Conservation (phyloP, 768 basidiomycete genomes). For the Daedaleopsis nitida region DNA sequence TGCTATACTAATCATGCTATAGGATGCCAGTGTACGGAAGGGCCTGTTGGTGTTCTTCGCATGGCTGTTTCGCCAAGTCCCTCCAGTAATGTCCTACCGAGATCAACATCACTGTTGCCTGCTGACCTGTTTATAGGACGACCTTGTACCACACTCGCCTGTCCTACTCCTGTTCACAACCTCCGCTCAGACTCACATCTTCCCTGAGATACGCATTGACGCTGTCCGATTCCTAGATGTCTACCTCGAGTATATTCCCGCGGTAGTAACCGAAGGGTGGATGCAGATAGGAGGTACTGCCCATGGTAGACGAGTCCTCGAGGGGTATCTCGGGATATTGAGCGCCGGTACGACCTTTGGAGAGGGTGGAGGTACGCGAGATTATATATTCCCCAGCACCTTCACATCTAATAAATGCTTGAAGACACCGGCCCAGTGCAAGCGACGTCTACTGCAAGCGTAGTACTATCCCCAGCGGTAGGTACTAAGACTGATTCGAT, state of each 20-base stretch:
- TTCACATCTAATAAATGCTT: neutral
- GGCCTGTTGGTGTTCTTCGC: conserved; percentile 63
- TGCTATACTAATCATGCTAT: conserved; percentile 9
- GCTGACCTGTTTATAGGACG: conserved; percentile 46
- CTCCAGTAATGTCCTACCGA: conserved; percentile 44
- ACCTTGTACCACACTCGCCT: conserved; percentile 73
- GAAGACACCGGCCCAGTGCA: conserved; percentile 34
- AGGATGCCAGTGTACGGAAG: conserved; percentile 85
- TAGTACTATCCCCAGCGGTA: conserved; percentile 66
- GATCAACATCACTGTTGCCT: neutral
- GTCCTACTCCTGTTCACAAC: conserved; percentile 81
- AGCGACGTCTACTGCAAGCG: conserved; percentile 64
- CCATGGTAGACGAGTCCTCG: conserved; percentile 66
- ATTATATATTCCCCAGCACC: neutral
- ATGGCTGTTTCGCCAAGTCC: conserved; percentile 72
- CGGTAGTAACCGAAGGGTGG: conserved; percentile 70
- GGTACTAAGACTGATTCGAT: conserved; percentile 23
- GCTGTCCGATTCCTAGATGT: conserved; percentile 80
- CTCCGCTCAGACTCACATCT: conserved; percentile 92
- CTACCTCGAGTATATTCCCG: conserved; percentile 70
- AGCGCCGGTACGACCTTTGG: conserved; percentile 67
- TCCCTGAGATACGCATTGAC: conserved; percentile 92
- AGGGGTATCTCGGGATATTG: conserved; percentile 81
- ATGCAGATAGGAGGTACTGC: conserved; percentile 43
- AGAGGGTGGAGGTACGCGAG: conserved; percentile 50